phyloP scores from a whole-genome alignment of 108 stramenopile genomes.

The Nitzschia putrida region DNA sequence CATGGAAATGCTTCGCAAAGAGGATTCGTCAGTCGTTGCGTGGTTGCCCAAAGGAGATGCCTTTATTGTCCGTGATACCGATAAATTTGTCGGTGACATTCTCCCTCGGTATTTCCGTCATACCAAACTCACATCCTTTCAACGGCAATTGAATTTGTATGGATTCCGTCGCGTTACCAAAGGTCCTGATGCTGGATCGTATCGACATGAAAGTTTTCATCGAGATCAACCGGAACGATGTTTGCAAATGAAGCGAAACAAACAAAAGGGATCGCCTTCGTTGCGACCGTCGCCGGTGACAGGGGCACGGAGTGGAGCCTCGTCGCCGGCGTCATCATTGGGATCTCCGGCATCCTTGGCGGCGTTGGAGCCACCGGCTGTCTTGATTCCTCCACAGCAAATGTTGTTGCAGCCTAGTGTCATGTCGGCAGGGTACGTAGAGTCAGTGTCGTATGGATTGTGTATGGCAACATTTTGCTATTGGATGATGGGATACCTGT shows the following conservation, averaged over 20 bases:
- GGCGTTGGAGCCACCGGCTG: slow-evolving; percentile 29
- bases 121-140: slow-evolving; percentile 89
- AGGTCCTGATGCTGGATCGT: slow-evolving; percentile 91
- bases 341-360: slow-evolving; percentile 34
- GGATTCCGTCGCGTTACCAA: slow-evolving; percentile 84
- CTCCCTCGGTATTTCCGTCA: slow-evolving; percentile 89
- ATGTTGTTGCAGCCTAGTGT: slow-evolving; percentile 15
- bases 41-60: slow-evolving; percentile 89
- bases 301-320: slow-evolving; percentile 25
- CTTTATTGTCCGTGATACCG: slow-evolving; percentile 84
- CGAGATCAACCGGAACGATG: slow-evolving; percentile 87
- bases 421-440: slow-evolving; percentile 15
- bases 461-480: neutral
- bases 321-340: slow-evolving; percentile 24
- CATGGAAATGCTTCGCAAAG: slow-evolving; percentile 88
- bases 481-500: slow-evolving; percentile 11
- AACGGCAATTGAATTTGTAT: slow-evolving; percentile 89
- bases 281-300: slow-evolving; percentile 54
- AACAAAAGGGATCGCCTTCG: slow-evolving; percentile 73
- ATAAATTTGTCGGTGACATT: slow-evolving; percentile 74
- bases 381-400: neutral
- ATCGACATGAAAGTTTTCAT: slow-evolving; percentile 91
- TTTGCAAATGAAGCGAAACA: slow-evolving; percentile 84
- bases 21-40: slow-evolving; percentile 70
- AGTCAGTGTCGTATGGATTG: slow-evolving; percentile 1